These are phyloP conservation scores for Gigaspora rosea DNA, from an alignment of 192 early-diverging fungal genomes.

Conservation along the genomic window DNA sequence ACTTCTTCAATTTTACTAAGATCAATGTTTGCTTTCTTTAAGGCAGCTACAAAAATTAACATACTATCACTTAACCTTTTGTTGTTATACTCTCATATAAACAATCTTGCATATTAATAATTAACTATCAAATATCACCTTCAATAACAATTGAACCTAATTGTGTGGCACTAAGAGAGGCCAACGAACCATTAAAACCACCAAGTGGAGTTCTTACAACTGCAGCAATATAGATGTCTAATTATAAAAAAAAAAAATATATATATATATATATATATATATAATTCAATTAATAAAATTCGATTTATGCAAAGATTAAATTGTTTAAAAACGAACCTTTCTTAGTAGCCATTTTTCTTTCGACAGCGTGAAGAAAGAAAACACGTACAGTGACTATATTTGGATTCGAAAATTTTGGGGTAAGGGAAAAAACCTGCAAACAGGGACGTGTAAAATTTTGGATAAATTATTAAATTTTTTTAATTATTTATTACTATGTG, in stretches of 20 bases:
- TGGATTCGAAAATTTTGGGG: no score
- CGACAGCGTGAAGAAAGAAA: no score
- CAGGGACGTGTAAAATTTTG: no score
- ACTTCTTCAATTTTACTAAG: slow-evolving; percentile 74
- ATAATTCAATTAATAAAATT: not conserved
- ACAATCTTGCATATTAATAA: not conserved
- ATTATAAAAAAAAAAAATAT: not conserved
- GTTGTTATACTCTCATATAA: not conserved
- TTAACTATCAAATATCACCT: slow-evolving; percentile 46
- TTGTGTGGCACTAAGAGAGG: slow-evolving; percentile 78
- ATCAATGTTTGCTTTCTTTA: slow-evolving; percentile 55
- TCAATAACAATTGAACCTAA: slow-evolving; percentile 89
- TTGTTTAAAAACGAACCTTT: no score
- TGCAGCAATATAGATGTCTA: slow-evolving; percentile 85
- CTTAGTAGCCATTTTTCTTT: no score
- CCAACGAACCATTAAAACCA: slow-evolving; percentile 85
- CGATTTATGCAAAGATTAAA: no score
- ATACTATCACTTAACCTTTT: not conserved
- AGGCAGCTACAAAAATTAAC: slow-evolving; percentile 39
- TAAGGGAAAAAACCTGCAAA: no score
- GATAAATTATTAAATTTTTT: no score
- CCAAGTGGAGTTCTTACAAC: slow-evolving; percentile 91
- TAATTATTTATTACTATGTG: no score
- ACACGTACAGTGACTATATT: no score
- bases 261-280: not conserved